Conservation (phyloP, 306 rosid genomes). For the Dryas drummondii region DNA sequence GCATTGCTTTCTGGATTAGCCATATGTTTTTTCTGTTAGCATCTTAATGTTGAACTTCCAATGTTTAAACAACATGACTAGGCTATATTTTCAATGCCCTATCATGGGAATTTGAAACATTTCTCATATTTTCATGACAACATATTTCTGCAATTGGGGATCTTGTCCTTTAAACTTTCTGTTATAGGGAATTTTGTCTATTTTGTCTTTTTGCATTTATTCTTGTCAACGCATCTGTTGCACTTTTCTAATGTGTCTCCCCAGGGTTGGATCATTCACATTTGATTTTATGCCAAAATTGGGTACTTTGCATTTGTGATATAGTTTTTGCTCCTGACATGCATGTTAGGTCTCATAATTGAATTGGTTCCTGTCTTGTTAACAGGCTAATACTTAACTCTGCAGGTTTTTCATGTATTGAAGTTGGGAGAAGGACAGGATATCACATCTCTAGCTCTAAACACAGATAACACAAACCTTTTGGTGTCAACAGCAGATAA, state of each 20-base stretch:
- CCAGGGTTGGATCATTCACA: background rate
- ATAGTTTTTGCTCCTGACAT: background rate
- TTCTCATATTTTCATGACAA: background rate
- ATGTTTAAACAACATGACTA: background rate
- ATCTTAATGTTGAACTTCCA: background rate
- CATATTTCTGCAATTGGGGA: background rate
- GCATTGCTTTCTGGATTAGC: conserved; percentile 1
- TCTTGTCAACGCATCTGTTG: background rate
- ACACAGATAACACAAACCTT: conserved; percentile 80
- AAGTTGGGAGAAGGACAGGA: conserved; percentile 72
- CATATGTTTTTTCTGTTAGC: background rate
- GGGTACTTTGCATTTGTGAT: background rate
- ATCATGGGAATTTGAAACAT: background rate
- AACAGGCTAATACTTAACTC: conserved; percentile 19
- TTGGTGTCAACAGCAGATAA: conserved; percentile 88
- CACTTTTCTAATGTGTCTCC: background rate
- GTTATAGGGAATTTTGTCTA: background rate
- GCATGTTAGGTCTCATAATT: conserved; percentile 14
- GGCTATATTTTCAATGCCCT: background rate
- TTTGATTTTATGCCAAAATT: background rate
- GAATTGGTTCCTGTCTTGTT: conserved; percentile 8
- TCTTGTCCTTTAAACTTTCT: background rate
- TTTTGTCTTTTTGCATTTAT: background rate
- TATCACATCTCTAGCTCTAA: conserved; percentile 85
- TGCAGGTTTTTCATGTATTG: conserved; percentile 78